Evolutionary conservation across 78 protist species (phyloP), one percentile per base, ranked within the genome.

Genomic region (Isochrysis galbana): DNA sequence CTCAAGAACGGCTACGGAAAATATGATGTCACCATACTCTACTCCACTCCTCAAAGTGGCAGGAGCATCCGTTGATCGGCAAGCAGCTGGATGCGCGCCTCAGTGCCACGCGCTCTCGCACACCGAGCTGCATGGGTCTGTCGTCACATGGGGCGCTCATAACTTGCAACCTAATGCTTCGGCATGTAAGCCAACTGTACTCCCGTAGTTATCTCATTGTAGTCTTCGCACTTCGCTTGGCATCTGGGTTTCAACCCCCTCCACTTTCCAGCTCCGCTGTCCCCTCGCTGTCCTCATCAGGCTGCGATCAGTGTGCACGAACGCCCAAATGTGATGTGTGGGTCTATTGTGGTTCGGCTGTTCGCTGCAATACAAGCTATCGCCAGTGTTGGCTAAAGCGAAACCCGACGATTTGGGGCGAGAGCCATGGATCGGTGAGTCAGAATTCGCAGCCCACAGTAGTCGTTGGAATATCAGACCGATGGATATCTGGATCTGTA

Each of bases 361-460:
- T 14, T 45, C 87, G 47, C 38, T 78, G 87, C 87, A 36, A 17
- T 19, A 10, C 1, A 34, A 14, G 17, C 38, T 36, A 42, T 36
- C 26, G 87, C 36, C 51, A 78, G 48, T 78, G 87, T 34, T 78
- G 87, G 87, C 87, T 78, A 32, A 78, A 78, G 51, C 51, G 5
- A 14, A 21, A 0, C 38, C n/a, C 29, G 47, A 23, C 4, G 32
- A 0, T 42, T 21, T 78, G 87, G 87, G n/a, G n/a, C n/a, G n/a
- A n/a, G n/a, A n/a, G n/a, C n/a, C n/a, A n/a, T n/a, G n/a, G n/a
- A n/a, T n/a, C n/a, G n/a, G n/a, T n/a, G n/a, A n/a, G n/a, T n/a
- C n/a, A n/a, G n/a, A n/a, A n/a, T n/a, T n/a, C n/a, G n/a, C n/a
- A n/a, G n/a, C n/a, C n/a, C n/a, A n/a, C n/a, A n/a, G n/a, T n/a